phyloP scores from a whole-genome alignment of 2,329 filamentous ascomycete species.

The Oidium heveae region DNA sequence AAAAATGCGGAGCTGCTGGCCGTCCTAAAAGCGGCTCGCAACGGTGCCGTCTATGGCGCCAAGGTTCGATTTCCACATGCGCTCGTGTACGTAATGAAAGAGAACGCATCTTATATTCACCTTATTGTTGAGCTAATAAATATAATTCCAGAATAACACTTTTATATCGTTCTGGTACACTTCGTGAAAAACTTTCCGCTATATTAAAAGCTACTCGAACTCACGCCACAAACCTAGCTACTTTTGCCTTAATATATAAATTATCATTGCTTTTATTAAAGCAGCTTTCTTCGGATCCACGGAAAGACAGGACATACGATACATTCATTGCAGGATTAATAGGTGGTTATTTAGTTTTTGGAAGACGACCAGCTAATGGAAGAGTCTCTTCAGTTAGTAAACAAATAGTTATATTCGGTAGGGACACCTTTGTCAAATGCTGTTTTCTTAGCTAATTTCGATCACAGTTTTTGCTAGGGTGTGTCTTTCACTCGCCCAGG shows the following conservation, averaged over 20 bases:
- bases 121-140: too few species aligned
- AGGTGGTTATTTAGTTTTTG: conserved; percentile 86
- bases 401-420: conserved; percentile 79
- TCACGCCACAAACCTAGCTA: conserved; percentile 76
- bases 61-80: conserved; percentile 98
- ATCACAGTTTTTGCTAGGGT: conserved; percentile 61
- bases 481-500: conserved; percentile 55
- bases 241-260: conserved; percentile 85
- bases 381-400: conserved; percentile 63
- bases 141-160: conserved; percentile 53
- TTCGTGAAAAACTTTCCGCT: conserved; percentile 50
- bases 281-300: conserved; percentile 28
- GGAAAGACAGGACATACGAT: conserved; percentile 52
- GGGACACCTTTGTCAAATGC: neutral
- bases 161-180: conserved; percentile 73
- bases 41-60: conserved; percentile 86
- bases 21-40: conserved; percentile 78
- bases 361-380: conserved; percentile 35
- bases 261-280: conserved; percentile 50
- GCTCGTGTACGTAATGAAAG: conserved; percentile 36
- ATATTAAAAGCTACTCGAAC: conserved; percentile 70
- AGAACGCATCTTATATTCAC: too few species aligned
- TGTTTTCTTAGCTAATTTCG: neutral
- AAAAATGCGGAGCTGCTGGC: conserved; percentile 64
- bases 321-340: conserved; percentile 66